Evolutionary conservation across 2,329 filamentous ascomycete species (phyloP).

Genomic region (Beauveria medogensis): DNA sequence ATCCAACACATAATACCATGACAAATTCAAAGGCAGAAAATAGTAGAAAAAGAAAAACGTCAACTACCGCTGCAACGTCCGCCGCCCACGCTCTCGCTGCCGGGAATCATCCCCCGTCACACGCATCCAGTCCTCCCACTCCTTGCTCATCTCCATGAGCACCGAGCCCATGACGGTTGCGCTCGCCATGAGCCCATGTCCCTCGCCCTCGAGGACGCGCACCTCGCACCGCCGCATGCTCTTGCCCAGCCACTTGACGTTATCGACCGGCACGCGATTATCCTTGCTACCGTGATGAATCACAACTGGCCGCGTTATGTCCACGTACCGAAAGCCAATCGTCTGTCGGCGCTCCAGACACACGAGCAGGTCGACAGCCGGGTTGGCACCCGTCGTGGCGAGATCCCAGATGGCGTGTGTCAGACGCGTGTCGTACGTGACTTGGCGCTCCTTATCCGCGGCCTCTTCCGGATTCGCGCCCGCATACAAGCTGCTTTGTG

Average conservation of each 20-base stretch:
- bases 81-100: slow-evolving; percentile 5
- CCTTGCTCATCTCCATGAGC: slow-evolving; percentile 86
- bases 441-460: slow-evolving; percentile 63
- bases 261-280: slow-evolving; percentile 86
- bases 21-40: too few relatives aligned
- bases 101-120: slow-evolving; percentile 39
- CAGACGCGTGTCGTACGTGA: slow-evolving; percentile 72
- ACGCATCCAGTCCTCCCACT: slow-evolving; percentile 84
- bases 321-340: slow-evolving; percentile 94
- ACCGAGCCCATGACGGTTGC: slow-evolving; percentile 88
- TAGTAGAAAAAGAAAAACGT: too few relatives aligned
- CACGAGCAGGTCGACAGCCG: slow-evolving; percentile 84
- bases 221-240: slow-evolving; percentile 93
- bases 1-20: not conserved
- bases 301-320: slow-evolving; percentile 83
- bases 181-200: slow-evolving; percentile 92
- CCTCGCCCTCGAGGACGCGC: slow-evolving; percentile 79
- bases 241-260: slow-evolving; percentile 89
- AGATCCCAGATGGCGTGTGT: slow-evolving; percentile 93
- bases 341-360: slow-evolving; percentile 85
- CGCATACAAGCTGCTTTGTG: slow-evolving; percentile 18
- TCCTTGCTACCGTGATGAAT: slow-evolving; percentile 93
- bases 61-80: not conserved
- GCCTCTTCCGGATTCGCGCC: slow-evolving; percentile 47
- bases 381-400: slow-evolving; percentile 84